These are phyloP conservation scores for Aegilops bicornis DNA, from an alignment of 176 grass and related monocot genomes.

Conservation along the genomic window DNA sequence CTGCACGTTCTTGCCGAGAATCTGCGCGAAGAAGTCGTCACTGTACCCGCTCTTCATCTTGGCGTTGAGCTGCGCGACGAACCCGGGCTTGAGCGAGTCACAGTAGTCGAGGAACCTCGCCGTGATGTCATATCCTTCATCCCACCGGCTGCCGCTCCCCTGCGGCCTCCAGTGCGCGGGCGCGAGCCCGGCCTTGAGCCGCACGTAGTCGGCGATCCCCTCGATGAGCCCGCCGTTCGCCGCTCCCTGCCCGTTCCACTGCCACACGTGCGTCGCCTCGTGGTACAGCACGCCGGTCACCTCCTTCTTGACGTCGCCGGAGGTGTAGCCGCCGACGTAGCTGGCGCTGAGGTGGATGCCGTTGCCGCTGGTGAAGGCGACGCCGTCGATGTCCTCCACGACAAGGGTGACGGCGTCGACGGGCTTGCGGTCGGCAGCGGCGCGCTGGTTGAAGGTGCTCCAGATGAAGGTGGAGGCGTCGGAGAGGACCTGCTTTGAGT, in stretches of 20 bases:
- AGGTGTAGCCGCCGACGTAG: no score
- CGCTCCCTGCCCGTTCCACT: background rate
- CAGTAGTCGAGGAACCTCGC: no score
- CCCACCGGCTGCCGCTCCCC: no score
- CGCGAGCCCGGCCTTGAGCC: no score
- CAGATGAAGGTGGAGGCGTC: constrained; percentile 61
- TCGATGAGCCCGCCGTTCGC: constrained; percentile 34
- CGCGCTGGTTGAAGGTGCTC: constrained; percentile 41
- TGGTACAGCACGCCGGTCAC: no score
- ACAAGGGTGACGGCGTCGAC: background rate
- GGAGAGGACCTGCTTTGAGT: constrained; percentile 56
- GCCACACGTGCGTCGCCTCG: no score
- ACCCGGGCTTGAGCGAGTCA: constrained; percentile 40
- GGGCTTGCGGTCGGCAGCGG: constrained; percentile 30
- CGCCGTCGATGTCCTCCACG: background rate
- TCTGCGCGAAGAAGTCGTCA: background rate
- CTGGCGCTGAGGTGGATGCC: constrained; percentile 35
- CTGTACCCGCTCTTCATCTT: background rate
- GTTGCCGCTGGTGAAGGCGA: constrained; percentile 42
- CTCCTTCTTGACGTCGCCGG: no score
- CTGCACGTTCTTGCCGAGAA: background rate
- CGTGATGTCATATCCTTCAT: no score
- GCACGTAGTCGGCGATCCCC: no score
- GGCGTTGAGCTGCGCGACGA: background rate
- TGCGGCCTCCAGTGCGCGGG: no score